phyloP scores from a whole-genome alignment of 2,329 filamentous ascomycete genomes.

The Laburnicola sp. region DNA sequence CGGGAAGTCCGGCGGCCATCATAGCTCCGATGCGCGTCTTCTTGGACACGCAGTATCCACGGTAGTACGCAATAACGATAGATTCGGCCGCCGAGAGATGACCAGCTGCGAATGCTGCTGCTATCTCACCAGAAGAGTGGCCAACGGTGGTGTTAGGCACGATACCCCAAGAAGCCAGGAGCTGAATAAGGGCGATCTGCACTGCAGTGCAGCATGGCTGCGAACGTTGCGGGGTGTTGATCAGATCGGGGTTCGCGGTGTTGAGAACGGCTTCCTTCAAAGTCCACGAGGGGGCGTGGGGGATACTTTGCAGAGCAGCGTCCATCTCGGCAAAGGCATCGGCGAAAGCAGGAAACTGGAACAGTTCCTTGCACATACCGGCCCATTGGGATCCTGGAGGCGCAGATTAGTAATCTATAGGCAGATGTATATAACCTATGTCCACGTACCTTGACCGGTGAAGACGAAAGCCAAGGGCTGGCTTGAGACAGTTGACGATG shows the following conservation, averaged over 20 bases:
- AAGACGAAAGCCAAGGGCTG: constrained; percentile 15
- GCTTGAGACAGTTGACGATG: not conserved
- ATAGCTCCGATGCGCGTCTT: not conserved
- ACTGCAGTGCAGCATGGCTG: constrained; percentile 21
- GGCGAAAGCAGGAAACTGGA: not conserved
- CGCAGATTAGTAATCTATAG: too few relatives aligned
- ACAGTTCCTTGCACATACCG: constrained; percentile 15
- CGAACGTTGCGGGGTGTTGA: not conserved
- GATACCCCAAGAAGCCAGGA: constrained; percentile 10
- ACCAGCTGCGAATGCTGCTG: constrained; percentile 10
- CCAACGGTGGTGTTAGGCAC: constrained; percentile 5
- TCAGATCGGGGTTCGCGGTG: not conserved
- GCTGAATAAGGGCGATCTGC: constrained; percentile 19
- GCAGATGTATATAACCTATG: too few relatives aligned
- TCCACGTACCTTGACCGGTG: constrained; percentile 16
- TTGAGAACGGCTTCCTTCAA: not conserved
- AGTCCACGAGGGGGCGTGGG: not conserved
- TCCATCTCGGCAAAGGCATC: not conserved
- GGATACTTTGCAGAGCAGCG: not conserved
- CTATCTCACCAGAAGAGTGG: constrained; percentile 15
- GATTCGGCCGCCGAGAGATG: not conserved
- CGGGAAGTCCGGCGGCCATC: not conserved
- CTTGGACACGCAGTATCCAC: constrained; percentile 3
- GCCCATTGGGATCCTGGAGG: constrained; percentile 20
- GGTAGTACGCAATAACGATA: constrained; percentile 11